A percentile compares a stretch with the other conserved stretches of the same genome.
phyloP scores from a whole-genome alignment of 139 green algal species.

The Ettlia oleoabundans region DNA sequence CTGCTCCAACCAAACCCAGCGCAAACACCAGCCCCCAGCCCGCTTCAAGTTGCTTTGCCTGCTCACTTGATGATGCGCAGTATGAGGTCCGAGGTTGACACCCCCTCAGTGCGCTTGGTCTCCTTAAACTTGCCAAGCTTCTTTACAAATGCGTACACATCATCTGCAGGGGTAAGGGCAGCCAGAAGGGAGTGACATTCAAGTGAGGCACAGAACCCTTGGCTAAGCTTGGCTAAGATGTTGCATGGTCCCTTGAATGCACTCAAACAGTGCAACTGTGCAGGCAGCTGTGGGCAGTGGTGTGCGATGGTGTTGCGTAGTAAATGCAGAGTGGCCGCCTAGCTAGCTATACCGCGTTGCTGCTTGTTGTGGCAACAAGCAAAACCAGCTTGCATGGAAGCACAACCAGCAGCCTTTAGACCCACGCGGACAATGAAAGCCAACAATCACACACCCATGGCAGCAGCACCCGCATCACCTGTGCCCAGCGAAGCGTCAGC shows the following conservation, averaged over 20 bases:
- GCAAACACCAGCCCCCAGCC: neutral
- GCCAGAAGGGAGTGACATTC: neutral
- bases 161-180: too few species aligned
- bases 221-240: too few species aligned
- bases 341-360: neutral
- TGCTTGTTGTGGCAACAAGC: neutral
- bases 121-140: constrained; percentile 80
- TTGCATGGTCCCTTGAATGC: too few species aligned
- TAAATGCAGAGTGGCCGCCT: too few species aligned
- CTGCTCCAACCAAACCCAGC: neutral
- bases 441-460: constrained; percentile 54
- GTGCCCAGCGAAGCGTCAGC: constrained; percentile 68
- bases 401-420: too few species aligned
- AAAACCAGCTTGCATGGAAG: too few species aligned
- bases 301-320: too few species aligned
- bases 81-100: constrained; percentile 93
- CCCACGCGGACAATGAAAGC: too few species aligned
- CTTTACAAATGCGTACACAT: constrained; percentile 84
- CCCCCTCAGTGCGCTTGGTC: constrained; percentile 88
- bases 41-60: neutral
- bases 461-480: too few species aligned
- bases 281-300: neutral
- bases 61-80: constrained; percentile 81
- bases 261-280: neutral
- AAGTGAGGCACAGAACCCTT: neutral